Percentiles rank a stretch among this genome's conserved stretches.
phyloP scores from a whole-genome alignment of 2,329 filamentous ascomycete genomes.

The Pseudogymnoascus sp. region DNA sequence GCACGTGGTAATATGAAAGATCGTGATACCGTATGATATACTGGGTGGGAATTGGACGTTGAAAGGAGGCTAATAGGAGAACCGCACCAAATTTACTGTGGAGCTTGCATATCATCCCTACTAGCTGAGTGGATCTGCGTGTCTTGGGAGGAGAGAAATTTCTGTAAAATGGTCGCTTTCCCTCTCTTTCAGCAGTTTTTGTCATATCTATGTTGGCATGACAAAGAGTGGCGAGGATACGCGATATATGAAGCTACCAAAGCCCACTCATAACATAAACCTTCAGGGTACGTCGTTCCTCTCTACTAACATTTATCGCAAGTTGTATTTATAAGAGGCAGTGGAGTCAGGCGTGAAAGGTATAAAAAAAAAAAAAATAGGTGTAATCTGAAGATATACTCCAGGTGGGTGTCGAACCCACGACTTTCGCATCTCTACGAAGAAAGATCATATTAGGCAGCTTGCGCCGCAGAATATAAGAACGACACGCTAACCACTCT shows the following conservation, averaged over 20 bases:
- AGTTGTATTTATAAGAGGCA: not conserved
- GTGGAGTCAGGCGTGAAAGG: not conserved
- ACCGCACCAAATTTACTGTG: not conserved
- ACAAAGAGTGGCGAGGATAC: not conserved
- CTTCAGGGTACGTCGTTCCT: not conserved
- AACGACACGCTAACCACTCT: constrained; percentile 33
- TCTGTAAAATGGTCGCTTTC: not conserved
- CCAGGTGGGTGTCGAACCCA: constrained; percentile 32
- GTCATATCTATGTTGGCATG: not conserved
- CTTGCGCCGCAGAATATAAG: constrained; percentile 27
- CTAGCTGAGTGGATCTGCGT: not conserved
- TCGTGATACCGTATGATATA: not conserved
- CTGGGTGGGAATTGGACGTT: not conserved
- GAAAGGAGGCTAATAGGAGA: not conserved
- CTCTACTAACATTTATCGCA: not conserved
- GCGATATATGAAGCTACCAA: not conserved
- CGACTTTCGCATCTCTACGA: constrained; percentile 31
- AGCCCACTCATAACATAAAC: not conserved
- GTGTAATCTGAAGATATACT: constrained; percentile 17
- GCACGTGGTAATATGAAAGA: not conserved
- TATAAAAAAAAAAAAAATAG: constrained; percentile 9
- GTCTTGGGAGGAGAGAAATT: not conserved
- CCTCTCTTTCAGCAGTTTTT: not conserved
- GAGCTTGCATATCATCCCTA: not conserved
- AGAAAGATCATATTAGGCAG: constrained; percentile 22